Evolutionary conservation across 345 rosid species (phyloP).

Genomic region (Rubroshorea leprosula): DNA sequence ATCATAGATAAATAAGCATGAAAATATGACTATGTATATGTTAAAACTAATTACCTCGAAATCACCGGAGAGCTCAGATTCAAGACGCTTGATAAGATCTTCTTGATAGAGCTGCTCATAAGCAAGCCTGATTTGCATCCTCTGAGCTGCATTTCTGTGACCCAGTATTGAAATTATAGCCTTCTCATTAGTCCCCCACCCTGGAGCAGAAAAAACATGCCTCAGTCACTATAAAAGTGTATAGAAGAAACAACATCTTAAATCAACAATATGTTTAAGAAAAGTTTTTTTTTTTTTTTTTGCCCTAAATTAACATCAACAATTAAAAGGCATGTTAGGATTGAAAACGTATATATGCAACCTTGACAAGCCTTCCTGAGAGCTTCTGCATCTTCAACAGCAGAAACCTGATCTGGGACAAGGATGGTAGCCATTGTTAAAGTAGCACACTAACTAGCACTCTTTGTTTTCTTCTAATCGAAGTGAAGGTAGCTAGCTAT

Average conservation of each 20-base stretch:
- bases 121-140: slow-evolving; percentile 46
- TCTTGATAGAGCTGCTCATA: slow-evolving; percentile 38
- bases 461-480: background rate
- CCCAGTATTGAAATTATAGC: slow-evolving; percentile 37
- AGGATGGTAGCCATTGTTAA: slow-evolving; percentile 31
- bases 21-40: background rate
- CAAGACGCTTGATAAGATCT: slow-evolving; percentile 54
- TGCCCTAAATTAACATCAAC: background rate
- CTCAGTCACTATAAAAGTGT: background rate
- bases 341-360: no score
- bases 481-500: background rate
- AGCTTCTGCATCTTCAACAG: slow-evolving; percentile 38
- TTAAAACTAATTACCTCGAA: slow-evolving; percentile 26
- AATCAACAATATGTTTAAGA: background rate
- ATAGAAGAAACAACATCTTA: background rate
- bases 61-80: slow-evolving; percentile 55
- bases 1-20: background rate
- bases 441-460: background rate
- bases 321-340: no score
- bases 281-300: background rate
- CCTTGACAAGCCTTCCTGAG: slow-evolving; percentile 39
- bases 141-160: slow-evolving; percentile 49
- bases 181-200: slow-evolving; percentile 58
- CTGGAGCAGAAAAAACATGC: slow-evolving; percentile 14
- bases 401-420: slow-evolving; percentile 30